Evolutionary conservation across 192 early-diverging fungal species (phyloP).

Genomic region (Gonapodya sp.): DNA sequence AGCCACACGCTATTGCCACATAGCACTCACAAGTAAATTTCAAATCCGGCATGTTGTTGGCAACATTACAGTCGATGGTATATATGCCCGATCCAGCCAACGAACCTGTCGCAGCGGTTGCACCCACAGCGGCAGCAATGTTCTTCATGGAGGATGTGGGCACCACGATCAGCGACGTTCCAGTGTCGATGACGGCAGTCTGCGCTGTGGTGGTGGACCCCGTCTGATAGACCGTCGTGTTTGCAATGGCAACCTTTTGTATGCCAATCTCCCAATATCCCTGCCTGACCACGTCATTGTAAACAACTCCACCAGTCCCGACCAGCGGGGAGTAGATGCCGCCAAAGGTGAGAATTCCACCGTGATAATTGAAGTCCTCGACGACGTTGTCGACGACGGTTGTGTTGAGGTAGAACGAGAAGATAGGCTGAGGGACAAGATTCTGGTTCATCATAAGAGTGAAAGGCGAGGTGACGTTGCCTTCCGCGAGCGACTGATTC

Average conservation of each 20-base stretch:
- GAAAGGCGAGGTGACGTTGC: not conserved
- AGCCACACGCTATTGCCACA: not conserved
- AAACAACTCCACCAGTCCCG: not conserved
- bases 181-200: not conserved
- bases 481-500: not conserved
- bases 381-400: not conserved
- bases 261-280: not conserved
- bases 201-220: not conserved
- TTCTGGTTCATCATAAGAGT: not conserved
- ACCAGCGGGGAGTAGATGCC: not conserved
- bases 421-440: not conserved
- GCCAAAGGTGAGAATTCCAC: not conserved
- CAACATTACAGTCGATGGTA: not conserved
- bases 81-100: not conserved
- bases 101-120: not conserved
- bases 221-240: not conserved
- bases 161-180: not conserved
- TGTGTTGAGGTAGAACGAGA: not conserved
- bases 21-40: not conserved
- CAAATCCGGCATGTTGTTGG: not conserved
- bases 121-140: not conserved
- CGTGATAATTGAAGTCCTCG: not conserved
- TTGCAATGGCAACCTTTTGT: not conserved
- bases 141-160: not conserved
- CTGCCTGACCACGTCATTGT: not conserved